Evolutionary conservation across 169 alveolate species (phyloP).

Genomic region (Eimeria tenella): DNA sequence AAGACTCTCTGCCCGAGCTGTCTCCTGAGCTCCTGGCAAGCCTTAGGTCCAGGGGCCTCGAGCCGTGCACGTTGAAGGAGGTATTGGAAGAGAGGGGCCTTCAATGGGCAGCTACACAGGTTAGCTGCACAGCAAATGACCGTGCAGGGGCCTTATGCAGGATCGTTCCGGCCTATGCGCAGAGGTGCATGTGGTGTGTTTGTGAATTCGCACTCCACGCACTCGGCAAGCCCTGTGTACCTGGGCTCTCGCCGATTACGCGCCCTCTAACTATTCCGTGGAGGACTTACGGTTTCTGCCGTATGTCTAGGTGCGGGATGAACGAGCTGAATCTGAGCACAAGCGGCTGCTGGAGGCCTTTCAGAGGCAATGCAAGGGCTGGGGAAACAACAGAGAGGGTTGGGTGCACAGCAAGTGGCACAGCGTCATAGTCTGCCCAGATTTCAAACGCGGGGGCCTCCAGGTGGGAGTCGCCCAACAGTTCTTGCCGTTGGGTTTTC

Average conservation of each 20-base stretch:
- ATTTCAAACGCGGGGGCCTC: constrained; percentile 83
- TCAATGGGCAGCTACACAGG: constrained; percentile 84
- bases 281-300: not conserved
- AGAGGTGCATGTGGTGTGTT: too few relatives aligned
- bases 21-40: constrained; percentile 41
- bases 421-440: constrained; percentile 86
- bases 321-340: constrained; percentile 80
- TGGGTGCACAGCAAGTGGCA: constrained; percentile 85
- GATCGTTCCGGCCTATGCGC: too few relatives aligned
- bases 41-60: constrained; percentile 70
- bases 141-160: too few relatives aligned
- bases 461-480: constrained; percentile 70
- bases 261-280: too few relatives aligned
- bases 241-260: not conserved
- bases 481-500: not conserved
- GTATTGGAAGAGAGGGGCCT: constrained; percentile 83
- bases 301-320: constrained; percentile 80
- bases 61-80: constrained; percentile 82
- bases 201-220: too few relatives aligned
- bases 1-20: constrained; percentile 53
- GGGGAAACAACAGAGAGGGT: constrained; percentile 85
- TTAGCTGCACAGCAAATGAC: not conserved
- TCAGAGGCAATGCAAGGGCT: constrained; percentile 85
- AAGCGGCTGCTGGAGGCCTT: constrained; percentile 78
- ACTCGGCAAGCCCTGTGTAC: not conserved